Percentiles rank a stretch among this genome's conserved stretches.
Conservation (phyloP, 768 basidiomycete genomes). For the Suillus discolor region DNA sequence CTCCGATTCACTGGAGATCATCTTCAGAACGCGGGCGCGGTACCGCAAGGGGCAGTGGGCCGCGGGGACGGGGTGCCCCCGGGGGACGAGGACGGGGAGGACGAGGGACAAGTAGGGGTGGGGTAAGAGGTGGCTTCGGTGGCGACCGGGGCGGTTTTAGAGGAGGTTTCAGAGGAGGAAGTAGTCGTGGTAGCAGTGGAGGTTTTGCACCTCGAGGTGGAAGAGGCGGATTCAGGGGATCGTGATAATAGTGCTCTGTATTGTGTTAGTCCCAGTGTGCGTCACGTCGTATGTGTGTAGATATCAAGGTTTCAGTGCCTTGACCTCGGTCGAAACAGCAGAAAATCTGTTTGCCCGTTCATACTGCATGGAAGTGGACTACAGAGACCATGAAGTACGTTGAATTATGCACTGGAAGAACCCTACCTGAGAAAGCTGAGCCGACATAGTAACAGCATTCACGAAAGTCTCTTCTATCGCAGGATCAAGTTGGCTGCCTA, state of each 20-base stretch:
- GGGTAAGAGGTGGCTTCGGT: conserved; percentile 39
- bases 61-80: conserved; percentile 28
- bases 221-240: conserved; percentile 54
- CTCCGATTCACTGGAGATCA: conserved; percentile 33
- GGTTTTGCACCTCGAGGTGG: conserved; percentile 25
- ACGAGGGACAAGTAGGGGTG: conserved; percentile 38
- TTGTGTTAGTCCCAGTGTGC: not conserved
- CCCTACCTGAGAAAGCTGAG: conserved; percentile 56
- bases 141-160: conserved; percentile 46
- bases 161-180: conserved; percentile 49
- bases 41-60: conserved; percentile 22
- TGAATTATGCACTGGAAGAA: not conserved
- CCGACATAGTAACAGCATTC: conserved; percentile 43
- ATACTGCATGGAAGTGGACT: conserved; percentile 52
- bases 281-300: not conserved
- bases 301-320: conserved; percentile 47
- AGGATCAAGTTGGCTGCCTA: conserved; percentile 25
- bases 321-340: conserved; percentile 50
- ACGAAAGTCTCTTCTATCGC: conserved; percentile 28
- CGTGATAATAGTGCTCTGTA: conserved; percentile 28
- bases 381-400: not conserved
- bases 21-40: conserved; percentile 50
- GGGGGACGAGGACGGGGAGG: conserved; percentile 40
- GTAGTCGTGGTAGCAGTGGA: conserved; percentile 38
- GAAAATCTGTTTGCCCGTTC: conserved; percentile 53